Evolutionary conservation across 176 grass and related monocot genomes (phyloP), one percentile per base, ranked within the genome.

Genomic region (Ensete ventricosum): DNA sequence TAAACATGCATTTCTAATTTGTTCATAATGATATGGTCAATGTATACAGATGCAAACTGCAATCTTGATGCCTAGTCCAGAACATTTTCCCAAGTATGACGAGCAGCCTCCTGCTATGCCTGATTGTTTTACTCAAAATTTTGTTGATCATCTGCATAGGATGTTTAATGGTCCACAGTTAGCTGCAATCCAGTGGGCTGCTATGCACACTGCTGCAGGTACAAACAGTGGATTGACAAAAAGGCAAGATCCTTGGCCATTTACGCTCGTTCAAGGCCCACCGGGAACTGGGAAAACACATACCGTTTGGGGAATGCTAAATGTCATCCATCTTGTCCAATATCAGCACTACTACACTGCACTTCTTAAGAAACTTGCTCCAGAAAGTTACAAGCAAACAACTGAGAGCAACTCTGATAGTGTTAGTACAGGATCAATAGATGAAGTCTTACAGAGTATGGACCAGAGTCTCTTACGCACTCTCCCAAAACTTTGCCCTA

Each of bases 311-410:
- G 96, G 96, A 54, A 99, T 99, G 96, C 67, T 99, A 73, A 99
- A 99, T 78, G 96, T 99, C 73, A 99, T 99, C 64, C 96, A 99
- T 89, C 87, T 99, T 75, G 96, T 99, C 62, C 95, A 99, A 80
- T 99, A 99, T 91, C 95, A 99, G 85, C 91, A 99, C 82, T 99
- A 99, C 64, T 99, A 99, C 64, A 86, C 86, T 53, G 91, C 96
- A 74, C 74, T 99, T 69, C 86, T 99, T 14, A 95, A 99, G 78
- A 99, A 99, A 71, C 96, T 99, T 71, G 88, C 96, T 78, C 96
- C 96, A 62, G 96, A 95, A 74, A 99, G 96, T 84, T 99, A 95
- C 81, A 99, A 95, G 82, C 90, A 94, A 85, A 73, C 79, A 64
- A 87, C 72, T 80, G 85, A 85, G 76, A 80, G 52, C 62, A 94